Base-by-base conservation (phyloP, 2,329 filamentous ascomycete species). In the Neonectria neomacrospora region DNA sequence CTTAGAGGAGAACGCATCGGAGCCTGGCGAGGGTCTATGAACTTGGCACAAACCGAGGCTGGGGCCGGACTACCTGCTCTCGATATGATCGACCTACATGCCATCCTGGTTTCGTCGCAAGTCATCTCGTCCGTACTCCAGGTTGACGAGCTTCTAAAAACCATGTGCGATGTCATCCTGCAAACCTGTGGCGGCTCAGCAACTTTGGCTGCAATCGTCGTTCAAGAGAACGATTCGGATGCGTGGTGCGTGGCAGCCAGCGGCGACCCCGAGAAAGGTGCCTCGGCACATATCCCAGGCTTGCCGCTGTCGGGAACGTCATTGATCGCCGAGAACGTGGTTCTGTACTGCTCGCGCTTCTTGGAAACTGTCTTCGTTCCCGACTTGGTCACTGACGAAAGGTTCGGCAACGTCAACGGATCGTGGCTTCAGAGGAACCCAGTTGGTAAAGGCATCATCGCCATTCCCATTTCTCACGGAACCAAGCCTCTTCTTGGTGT, bases 21-120 rank as follows among this genome's bases (percentile, higher is more conserved):
- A 44, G 86, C 85, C n/a, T 90, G 88, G 88, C 82, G 87, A 68
- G 86, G 86, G 16, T 85, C 86, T 11, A 88, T 87, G 79, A 80
- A 84, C 54, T 74, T 80, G 50, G 37, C 37, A 8, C 83, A 85
- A 61, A 77, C 84, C 6, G 87, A 88, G 66, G 81, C 85, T 20
- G 86, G 85, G 3, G 86, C 82, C 37, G 89, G 90, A 11, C 82
- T 94, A 63, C 90, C 91, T 42, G 89, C 91, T 28, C 84, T 95
- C 56, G 92, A 95, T 78, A 94, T 95, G 89, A 89, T 95, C 73
- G 92, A 94, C 76, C 78, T 94, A 65, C 90, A 92, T 44, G 90
- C 90, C 23, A 94, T 95, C 62, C 81, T 95, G 14, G 89, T 92
- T 70, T 92, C 90, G 3, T 93, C 90, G 10, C 92, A 94, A 74